Percentiles rank a stretch among this genome's conserved stretches.
Evolutionary conservation across 139 green algal species (phyloP).

Genomic region (Limnomonas spitsbergensis): DNA sequence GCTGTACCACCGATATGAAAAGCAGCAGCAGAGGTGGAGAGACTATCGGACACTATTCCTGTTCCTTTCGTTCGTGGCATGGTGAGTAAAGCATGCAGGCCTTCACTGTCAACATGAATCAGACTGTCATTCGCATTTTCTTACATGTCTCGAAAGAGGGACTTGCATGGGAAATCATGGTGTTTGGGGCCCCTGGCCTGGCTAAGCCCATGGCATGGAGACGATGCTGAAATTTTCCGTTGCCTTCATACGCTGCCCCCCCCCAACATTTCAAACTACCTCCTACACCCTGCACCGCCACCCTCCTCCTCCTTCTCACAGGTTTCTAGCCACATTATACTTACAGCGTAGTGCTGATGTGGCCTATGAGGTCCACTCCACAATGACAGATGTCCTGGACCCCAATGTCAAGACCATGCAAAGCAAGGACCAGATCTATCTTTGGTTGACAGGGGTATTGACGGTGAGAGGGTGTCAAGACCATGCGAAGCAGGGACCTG

Average conservation of each 20-base stretch:
- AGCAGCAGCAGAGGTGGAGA: conserved; percentile 59
- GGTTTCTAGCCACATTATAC: conserved; percentile 16
- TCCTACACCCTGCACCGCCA: not conserved
- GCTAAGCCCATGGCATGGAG: not conserved
- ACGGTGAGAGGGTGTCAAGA: conserved; percentile 24
- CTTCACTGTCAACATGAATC: not conserved
- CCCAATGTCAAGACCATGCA: conserved; percentile 35
- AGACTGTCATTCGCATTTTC: no score
- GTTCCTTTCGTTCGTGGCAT: conserved; percentile 67
- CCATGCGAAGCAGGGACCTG: not conserved
- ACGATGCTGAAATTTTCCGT: not conserved
- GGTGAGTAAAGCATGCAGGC: conserved; percentile 51
- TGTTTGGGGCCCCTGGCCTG: no score
- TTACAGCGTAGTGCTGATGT: not conserved
- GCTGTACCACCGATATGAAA: conserved; percentile 59
- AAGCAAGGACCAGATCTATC: conserved; percentile 55
- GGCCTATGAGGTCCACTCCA: conserved; percentile 45
- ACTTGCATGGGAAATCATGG: no score
- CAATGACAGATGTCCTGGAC: conserved; percentile 52
- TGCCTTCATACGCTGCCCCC: not conserved
- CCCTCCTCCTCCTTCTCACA: not conserved
- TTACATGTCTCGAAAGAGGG: no score
- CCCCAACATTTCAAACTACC: not conserved
- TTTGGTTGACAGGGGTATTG: conserved; percentile 54
- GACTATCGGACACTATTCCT: conserved; percentile 69